phyloP scores from a whole-genome alignment of 441 rosid species.

The Adansonia madagascariensis region DNA sequence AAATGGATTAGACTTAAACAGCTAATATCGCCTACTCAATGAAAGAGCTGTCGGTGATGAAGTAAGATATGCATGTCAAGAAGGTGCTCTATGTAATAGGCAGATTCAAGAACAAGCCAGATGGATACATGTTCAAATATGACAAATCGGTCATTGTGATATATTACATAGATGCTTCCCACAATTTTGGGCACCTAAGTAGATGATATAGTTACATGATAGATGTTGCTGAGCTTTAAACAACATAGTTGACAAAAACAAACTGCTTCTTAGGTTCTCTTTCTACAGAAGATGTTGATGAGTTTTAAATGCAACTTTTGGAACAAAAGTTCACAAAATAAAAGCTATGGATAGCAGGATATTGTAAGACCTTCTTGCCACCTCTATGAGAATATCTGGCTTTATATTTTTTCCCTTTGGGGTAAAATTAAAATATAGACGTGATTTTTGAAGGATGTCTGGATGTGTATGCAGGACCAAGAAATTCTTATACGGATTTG shows the following conservation, averaged over 20 bases:
- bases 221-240: not conserved
- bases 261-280: not conserved
- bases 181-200: constrained; percentile 1
- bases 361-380: not conserved
- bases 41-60: not conserved
- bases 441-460: not conserved
- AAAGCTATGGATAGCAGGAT: not conserved
- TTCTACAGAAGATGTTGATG: not conserved
- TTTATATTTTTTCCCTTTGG: too few relatives aligned
- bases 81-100: not conserved
- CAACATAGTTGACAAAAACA: not conserved
- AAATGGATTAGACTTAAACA: constrained; percentile 6
- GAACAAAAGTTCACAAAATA: constrained; percentile 9
- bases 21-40: not conserved
- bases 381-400: not conserved
- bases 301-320: constrained; percentile 2
- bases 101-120: constrained; percentile 1
- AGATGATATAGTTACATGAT: not conserved
- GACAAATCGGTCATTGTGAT: not conserved
- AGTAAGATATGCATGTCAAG: constrained; percentile 6
- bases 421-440: constrained; percentile 6
- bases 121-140: not conserved
- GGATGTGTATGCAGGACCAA: not conserved
- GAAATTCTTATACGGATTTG: not conserved
- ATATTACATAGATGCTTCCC: not conserved